phyloP scores from a whole-genome alignment of 495 filamentous ascomycete species.

The Apiosordaria backusii region DNA sequence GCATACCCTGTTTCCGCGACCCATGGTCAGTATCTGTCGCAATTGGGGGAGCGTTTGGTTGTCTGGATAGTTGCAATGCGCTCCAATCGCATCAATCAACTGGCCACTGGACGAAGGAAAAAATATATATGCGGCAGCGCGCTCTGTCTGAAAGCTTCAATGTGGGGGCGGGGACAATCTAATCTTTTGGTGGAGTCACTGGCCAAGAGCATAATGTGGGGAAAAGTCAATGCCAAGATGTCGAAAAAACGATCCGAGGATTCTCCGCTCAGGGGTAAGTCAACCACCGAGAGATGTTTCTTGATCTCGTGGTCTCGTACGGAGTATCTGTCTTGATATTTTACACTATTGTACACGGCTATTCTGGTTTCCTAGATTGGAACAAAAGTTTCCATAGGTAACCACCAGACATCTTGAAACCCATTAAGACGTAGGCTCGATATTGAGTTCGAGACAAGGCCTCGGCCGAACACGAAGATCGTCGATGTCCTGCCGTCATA shows the following conservation, averaged over 20 bases:
- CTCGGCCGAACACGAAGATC: not conserved
- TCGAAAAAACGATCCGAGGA: not conserved
- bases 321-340: not conserved
- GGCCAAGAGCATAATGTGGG: not conserved
- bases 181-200: slow-evolving; percentile 10
- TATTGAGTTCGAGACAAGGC: not conserved
- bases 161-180: slow-evolving; percentile 27
- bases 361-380: not conserved
- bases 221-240: not conserved
- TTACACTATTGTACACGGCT: not conserved
- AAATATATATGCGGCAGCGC: slow-evolving; percentile 8
- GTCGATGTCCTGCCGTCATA: not conserved
- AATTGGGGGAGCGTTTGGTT: slow-evolving; percentile 7
- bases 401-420: not conserved
- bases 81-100: slow-evolving; percentile 23
- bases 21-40: slow-evolving; percentile 21
- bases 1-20: slow-evolving; percentile 27
- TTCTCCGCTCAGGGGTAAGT: not conserved
- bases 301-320: not conserved
- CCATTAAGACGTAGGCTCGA: not conserved
- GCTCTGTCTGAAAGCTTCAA: slow-evolving; percentile 8
- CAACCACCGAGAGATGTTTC: not conserved
- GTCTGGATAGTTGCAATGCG: slow-evolving; percentile 19
- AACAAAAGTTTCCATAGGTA: not conserved
- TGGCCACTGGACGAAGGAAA: slow-evolving; percentile 14